Evolutionary conservation across 2,329 filamentous ascomycete genomes (phyloP).

Genomic region (Colletotrichum euphorbiae): DNA sequence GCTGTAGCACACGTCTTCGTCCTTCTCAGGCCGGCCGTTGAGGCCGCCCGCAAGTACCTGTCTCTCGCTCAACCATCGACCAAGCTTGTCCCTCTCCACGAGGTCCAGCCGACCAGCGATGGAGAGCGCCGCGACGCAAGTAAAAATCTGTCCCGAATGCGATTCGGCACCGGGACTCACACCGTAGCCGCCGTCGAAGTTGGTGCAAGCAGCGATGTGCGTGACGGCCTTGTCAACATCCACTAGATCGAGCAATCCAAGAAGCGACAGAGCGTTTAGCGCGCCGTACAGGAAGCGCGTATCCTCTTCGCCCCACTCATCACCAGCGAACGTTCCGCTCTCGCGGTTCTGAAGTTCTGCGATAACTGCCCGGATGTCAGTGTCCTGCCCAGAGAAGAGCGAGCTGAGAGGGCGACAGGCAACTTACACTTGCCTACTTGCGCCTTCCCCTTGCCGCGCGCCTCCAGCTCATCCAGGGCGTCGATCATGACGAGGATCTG

Average conservation of each 20-base stretch:
- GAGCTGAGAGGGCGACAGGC: background rate
- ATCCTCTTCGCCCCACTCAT: constrained; percentile 97
- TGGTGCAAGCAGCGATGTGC: constrained; percentile 85
- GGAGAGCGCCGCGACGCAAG: constrained; percentile 86
- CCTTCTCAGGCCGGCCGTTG: constrained; percentile 94
- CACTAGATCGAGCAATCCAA: constrained; percentile 78
- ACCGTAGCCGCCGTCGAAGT: constrained; percentile 95
- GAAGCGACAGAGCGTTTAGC: constrained; percentile 87
- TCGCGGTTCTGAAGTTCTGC: constrained; percentile 82
- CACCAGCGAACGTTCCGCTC: constrained; percentile 90
- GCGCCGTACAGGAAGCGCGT: constrained; percentile 94
- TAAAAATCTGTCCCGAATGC: constrained; percentile 95
- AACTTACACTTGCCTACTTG: constrained; percentile 83
- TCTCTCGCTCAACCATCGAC: constrained; percentile 91
- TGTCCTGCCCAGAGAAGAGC: background rate
- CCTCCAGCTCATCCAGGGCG: constrained; percentile 85
- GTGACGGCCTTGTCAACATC: constrained; percentile 84
- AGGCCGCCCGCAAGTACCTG: constrained; percentile 89
- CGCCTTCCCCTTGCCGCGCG: constrained; percentile 74
- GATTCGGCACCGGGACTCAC: constrained; percentile 91
- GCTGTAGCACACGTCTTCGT: constrained; percentile 97
- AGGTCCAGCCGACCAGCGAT: constrained; percentile 87
- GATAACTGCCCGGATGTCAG: constrained; percentile 67
- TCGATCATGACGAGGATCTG: constrained; percentile 91
- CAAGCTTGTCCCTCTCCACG: constrained; percentile 84